Conservation (phyloP, 495 filamentous ascomycete species). For the Aspergillus sclerotioniger region DNA sequence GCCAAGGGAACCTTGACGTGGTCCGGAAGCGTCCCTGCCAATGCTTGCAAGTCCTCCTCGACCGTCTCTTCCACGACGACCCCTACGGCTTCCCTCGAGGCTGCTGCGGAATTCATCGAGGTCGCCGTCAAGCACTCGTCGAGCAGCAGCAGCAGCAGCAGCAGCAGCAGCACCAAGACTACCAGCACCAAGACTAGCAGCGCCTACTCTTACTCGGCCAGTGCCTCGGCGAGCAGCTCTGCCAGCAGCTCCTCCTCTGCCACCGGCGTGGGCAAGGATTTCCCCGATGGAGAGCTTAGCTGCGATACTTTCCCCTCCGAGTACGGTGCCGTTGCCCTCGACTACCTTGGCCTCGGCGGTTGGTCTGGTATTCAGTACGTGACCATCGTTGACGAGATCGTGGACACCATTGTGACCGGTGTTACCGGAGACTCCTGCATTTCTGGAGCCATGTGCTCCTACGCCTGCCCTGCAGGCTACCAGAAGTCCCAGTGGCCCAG, state of each 20-base stretch:
- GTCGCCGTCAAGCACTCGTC: conserved; percentile 16
- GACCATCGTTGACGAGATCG: conserved; percentile 32
- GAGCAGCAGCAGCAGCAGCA: conserved; percentile 9
- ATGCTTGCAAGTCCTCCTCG: conserved; percentile 31
- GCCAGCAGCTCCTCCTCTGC: conserved; percentile 26
- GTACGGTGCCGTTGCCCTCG: conserved; percentile 74
- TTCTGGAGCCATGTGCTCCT: conserved; percentile 77
- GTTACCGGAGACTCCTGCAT: conserved; percentile 56
- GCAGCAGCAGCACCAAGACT: conserved; percentile 12
- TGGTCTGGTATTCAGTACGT: conserved; percentile 79
- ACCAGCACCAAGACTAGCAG: conserved; percentile 15
- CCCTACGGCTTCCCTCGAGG: conserved; percentile 21
- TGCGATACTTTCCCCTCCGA: conserved; percentile 75
- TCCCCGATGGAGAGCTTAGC: conserved; percentile 72
- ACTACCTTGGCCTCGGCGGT: conserved; percentile 66
- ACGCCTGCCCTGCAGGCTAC: conserved; percentile 88
- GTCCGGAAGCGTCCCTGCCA: conserved; percentile 31
- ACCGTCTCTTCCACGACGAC: conserved; percentile 18
- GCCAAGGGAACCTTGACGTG: conserved; percentile 49
- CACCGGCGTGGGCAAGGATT: conserved; percentile 61
- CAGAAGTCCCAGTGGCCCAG: conserved; percentile 91
- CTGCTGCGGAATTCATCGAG: conserved; percentile 32
- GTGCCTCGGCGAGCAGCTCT: conserved; percentile 19
- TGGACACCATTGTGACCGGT: conserved; percentile 62
- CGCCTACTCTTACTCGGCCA: conserved; percentile 16